phyloP scores from a whole-genome alignment of 2,329 filamentous ascomycete species.

The Elsinoe arachidis region DNA sequence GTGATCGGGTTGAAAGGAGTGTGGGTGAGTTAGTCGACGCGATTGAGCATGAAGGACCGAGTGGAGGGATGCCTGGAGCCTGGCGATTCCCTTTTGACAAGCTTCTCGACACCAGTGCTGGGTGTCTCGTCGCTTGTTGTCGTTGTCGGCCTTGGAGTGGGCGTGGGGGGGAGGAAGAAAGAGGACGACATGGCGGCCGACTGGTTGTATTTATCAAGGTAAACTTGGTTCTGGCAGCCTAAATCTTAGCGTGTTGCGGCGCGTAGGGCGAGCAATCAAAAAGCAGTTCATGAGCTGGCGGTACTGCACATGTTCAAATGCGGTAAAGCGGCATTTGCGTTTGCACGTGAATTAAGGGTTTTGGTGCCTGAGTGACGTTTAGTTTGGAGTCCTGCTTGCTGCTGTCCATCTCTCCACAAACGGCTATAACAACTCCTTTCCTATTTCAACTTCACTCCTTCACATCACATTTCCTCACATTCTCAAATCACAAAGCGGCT shows the following conservation, averaged over 20 bases:
- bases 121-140: conserved; percentile 14
- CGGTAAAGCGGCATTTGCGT: not conserved
- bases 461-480: not conserved
- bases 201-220: conserved; percentile 2
- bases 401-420: not conserved
- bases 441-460: not conserved
- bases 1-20: conserved; percentile 3
- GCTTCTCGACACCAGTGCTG: conserved; percentile 10
- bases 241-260: conserved; percentile 5
- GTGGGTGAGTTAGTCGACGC: conserved; percentile 16
- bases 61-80: conserved; percentile 10
- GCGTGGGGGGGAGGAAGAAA: conserved; percentile 12
- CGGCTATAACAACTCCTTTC: not conserved
- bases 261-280: conserved; percentile 3
- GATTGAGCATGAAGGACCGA: conserved; percentile 11
- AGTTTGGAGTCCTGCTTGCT: not conserved
- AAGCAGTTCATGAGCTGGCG: not conserved
- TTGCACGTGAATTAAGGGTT: not conserved
- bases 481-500: not conserved
- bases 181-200: not conserved
- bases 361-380: conserved; percentile 9
- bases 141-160: conserved; percentile 18
- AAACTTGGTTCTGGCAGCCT: conserved; percentile 10
- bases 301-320: not conserved
- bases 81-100: conserved; percentile 14